phyloP scores from a whole-genome alignment of 108 stramenopile species.

The Stephanodiscus triporus region DNA sequence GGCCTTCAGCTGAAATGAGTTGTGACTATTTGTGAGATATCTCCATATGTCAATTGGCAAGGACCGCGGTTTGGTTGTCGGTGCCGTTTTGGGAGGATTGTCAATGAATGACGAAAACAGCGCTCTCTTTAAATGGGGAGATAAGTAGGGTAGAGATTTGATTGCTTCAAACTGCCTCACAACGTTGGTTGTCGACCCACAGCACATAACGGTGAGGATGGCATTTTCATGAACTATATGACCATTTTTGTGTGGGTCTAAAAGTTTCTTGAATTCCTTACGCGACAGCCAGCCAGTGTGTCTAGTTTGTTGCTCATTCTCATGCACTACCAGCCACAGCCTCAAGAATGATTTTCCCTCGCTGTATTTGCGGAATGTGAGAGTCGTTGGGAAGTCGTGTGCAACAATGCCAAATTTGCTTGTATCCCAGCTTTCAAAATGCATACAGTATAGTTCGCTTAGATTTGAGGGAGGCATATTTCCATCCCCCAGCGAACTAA shows the following conservation, averaged over 20 bases:
- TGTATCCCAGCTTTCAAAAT: conserved; percentile 24
- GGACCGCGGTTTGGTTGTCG: conserved; percentile 17
- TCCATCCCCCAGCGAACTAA: conserved; percentile 30
- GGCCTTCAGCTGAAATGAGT: conserved; percentile 24
- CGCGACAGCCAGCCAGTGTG: conserved; percentile 40
- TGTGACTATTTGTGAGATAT: conserved; percentile 19
- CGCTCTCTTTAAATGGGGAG: conserved; percentile 46
- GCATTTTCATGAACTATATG: conserved; percentile 24
- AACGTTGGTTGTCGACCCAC: conserved; percentile 43
- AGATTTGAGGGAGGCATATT: conserved; percentile 32
- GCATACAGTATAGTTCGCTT: conserved; percentile 44
- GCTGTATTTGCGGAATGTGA: conserved; percentile 28
- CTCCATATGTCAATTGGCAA: conserved; percentile 22
- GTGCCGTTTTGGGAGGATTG: conserved; percentile 6
- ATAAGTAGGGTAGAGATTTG: conserved; percentile 24
- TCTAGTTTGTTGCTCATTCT: conserved; percentile 23
- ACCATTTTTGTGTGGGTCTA: conserved; percentile 33
- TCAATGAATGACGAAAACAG: conserved; percentile 22
- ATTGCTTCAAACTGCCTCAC: conserved; percentile 48
- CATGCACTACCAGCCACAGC: conserved; percentile 38
- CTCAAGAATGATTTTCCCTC: conserved; percentile 34
- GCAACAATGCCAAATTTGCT: conserved; percentile 44
- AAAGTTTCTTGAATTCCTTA: conserved; percentile 30
- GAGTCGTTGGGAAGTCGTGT: conserved; percentile 44
- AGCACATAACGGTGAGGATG: conserved; percentile 29